Base-by-base conservation (phyloP, 139 green algal species). In the Closterium sp. region DNA sequence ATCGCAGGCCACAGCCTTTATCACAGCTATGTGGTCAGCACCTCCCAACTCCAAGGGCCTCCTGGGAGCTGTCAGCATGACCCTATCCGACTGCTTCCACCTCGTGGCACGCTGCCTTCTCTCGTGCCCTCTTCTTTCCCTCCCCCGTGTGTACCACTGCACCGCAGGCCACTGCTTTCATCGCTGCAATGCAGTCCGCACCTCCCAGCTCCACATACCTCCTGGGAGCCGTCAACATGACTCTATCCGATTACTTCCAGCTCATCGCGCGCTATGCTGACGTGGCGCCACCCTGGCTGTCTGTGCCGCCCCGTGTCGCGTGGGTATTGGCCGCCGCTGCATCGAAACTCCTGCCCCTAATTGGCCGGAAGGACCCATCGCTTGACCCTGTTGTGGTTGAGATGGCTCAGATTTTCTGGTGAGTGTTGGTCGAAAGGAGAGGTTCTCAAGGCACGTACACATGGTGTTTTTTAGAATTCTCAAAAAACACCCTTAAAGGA, bases 321-420 rank as follows among this genome's bases (percentile, higher is more conserved):
- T 87, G n/a, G 34, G 85, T 87, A 28, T 35, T 91, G 86, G 90
- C 90, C 21, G 34, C 31, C 25, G 19, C 90, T 10, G 90, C 66
- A 21, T 55, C 30, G 86, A 30, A 28, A 16, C 10, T 89, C n/a
- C 8, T 33, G 10, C 10, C 3, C 16, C 28, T 93, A 33, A 33
- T 93, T n/a, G 87, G 87, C n/a, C 76, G 87, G 4, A 89, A 89
- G 88, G 91, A 93, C 69, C 55, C 55, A 2, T 92, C 55, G 12
- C 16, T 92, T 23, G 86, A 93, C 91, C 91, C 91, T 31, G 91
- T 93, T 19, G n/a, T 92, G 1, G 86, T 93, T n/a, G 91, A 93
- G 31, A 93, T 93, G 91, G 32, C 55, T 2, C 87, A 93, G 43
- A 4, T 33, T 12, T 93, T 88, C 35, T 93, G 91, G 91, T 92